Evolutionary conservation across 2,329 filamentous ascomycete species (phyloP).

Genomic region (Arachnomyces sp.): DNA sequence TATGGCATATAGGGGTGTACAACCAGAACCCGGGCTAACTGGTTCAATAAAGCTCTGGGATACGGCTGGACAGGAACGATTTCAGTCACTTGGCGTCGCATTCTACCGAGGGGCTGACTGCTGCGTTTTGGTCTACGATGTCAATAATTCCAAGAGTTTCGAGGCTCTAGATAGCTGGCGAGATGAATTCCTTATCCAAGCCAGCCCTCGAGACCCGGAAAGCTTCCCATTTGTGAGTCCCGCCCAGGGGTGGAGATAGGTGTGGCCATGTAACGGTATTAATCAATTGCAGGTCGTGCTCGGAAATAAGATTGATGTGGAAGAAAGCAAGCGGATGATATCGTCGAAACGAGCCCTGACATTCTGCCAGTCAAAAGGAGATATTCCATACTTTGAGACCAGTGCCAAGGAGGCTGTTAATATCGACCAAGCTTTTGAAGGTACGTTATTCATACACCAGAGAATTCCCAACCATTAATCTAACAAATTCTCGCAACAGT

Average conservation of each 20-base stretch:
- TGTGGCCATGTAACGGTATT: background rate
- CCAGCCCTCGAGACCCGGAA: constrained; percentile 89
- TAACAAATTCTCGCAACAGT: constrained; percentile 45
- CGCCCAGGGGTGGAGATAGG: too few relatives aligned
- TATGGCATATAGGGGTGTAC: background rate
- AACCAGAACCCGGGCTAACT: background rate
- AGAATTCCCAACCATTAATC: background rate
- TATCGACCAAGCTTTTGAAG: constrained; percentile 79
- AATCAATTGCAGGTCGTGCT: constrained; percentile 62
- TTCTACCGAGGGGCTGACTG: constrained; percentile 98
- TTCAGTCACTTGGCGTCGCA: constrained; percentile 92
- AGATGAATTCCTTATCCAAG: constrained; percentile 96
- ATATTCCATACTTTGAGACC: constrained; percentile 98
- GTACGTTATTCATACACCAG: constrained; percentile 32
- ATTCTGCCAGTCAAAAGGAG: constrained; percentile 94
- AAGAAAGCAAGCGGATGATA: constrained; percentile 95
- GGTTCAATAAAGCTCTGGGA: constrained; percentile 74
- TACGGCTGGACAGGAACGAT: constrained; percentile 92
- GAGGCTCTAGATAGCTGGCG: constrained; percentile 97
- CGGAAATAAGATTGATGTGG: constrained; percentile 98
- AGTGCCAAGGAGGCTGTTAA: constrained; percentile 98
- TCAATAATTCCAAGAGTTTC: constrained; percentile 99
- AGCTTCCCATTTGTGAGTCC: constrained; percentile 87
- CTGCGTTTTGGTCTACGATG: constrained; percentile 95
- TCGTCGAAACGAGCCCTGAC: constrained; percentile 93